These are phyloP conservation scores for Mycena citricolor DNA, from an alignment of 1,284 basidiomycete genomes.

Conservation along the genomic window DNA sequence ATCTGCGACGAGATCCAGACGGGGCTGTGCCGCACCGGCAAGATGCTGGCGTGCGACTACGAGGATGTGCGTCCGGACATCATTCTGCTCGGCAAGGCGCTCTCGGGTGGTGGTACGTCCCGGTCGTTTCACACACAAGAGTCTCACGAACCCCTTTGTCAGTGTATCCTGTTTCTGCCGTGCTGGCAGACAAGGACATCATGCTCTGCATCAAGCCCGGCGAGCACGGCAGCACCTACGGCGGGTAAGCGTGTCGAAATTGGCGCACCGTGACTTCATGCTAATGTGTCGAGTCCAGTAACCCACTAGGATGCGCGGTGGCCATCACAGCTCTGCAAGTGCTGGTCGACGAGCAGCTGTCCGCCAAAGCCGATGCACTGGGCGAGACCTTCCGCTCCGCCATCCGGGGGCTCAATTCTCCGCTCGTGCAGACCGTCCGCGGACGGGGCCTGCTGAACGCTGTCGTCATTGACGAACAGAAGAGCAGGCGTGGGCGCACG, in stretches of 20 bases:
- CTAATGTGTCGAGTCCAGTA: too few species aligned
- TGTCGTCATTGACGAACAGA: conserved; percentile 87
- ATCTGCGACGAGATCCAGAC: conserved; percentile 99
- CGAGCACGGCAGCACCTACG: conserved; percentile 96
- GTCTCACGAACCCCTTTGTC: conserved; percentile 12
- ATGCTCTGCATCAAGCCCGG: conserved; percentile 98
- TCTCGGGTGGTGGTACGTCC: conserved; percentile 82
- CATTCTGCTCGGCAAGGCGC: conserved; percentile 92
- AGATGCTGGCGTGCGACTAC: conserved; percentile 88
- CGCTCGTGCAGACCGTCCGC: conserved; percentile 73
- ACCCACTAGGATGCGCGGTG: conserved; percentile 94
- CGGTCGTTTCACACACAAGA: conserved; percentile 4
- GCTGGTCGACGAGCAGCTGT: conserved; percentile 83
- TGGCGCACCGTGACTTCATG: too few species aligned
- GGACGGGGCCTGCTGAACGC: conserved; percentile 92
- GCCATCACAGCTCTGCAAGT: conserved; percentile 90
- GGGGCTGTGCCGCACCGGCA: conserved; percentile 81
- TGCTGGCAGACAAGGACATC: conserved; percentile 85
- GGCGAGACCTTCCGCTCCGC: conserved; percentile 81
- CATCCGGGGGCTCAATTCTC: conserved; percentile 65
- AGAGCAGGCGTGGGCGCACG: conserved; percentile 73
- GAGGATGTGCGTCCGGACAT: conserved; percentile 91
- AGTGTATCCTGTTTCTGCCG: conserved; percentile 97
- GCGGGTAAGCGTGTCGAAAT: too few species aligned
- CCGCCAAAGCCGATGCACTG: conserved; percentile 73